Base-by-base conservation (phyloP, 208 protist genomes). In the Leishmania mexicana region DNA sequence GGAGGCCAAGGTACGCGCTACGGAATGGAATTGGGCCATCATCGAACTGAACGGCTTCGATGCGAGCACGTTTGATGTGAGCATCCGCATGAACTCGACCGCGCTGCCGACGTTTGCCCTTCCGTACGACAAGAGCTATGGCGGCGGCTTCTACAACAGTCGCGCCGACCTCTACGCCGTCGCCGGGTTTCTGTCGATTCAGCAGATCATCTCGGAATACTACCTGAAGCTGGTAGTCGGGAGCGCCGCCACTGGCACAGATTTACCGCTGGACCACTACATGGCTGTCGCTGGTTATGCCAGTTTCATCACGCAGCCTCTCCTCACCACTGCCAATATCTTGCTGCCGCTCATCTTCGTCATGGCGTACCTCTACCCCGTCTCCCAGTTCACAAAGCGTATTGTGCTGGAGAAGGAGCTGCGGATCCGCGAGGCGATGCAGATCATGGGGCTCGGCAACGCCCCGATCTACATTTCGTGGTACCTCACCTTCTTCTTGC, bases 331-430 rank as follows among this genome's bases (percentile, higher is more conserved):
- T 4, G 91, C 84, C 7, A 74, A 81, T 21, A 57, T 91, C 78
- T 74, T 95, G 31, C 77, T 89, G 2, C 85, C 91, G 40, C 84
- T 92, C 42, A 85, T 95, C 75, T 80, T 95, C 74, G 90, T 94
- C 21, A 82, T 94, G 45, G 86, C 81, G 45, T 96, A 90, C 78
- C 85, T 96, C 31, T 94, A 94, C 83, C 89, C 90, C 21, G 86
- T 96, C 17, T 87, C 87, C 6, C 90, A 92, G 82, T 78, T 90
- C 77, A 92, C 91, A 0, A 94, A 91, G 80, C 89, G 89, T 10
- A 87, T 96, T 65, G 93, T 96, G 35, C 51, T 92, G 31, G 92
- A 97, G 76, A 97, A 97, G 81, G 94, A 97, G 81, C 65, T 95
- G 65, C 90, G 90, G 31, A 86, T 97, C 5, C 88, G 91, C 24